phyloP scores from a whole-genome alignment of 2,329 filamentous ascomycete genomes.

The Pseudocercospora crystallina region DNA sequence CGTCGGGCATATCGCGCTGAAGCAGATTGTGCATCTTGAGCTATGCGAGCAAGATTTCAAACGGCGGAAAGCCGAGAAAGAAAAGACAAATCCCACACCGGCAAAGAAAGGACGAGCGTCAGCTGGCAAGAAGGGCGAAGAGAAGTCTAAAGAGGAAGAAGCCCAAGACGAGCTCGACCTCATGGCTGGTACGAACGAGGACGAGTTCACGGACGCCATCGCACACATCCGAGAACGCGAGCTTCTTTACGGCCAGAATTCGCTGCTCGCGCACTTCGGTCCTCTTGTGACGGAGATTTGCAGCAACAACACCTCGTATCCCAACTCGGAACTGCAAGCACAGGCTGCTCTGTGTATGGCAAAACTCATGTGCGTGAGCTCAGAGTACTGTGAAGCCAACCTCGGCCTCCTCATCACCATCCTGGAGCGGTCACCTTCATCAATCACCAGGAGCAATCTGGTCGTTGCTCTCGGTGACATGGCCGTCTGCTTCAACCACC shows the following conservation, averaged over 20 bases:
- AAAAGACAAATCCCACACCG: slow-evolving; percentile 56
- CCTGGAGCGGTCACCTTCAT: slow-evolving; percentile 88
- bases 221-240: slow-evolving; percentile 81
- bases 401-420: slow-evolving; percentile 94
- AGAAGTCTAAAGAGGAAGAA: slow-evolving; percentile 52
- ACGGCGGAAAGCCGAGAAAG: slow-evolving; percentile 85
- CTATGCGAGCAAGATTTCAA: slow-evolving; percentile 98
- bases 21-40: slow-evolving; percentile 97
- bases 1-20: slow-evolving; percentile 94
- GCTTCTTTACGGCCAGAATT: slow-evolving; percentile 77
- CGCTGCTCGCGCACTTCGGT: slow-evolving; percentile 85
- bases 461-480: slow-evolving; percentile 97
- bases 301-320: slow-evolving; percentile 88
- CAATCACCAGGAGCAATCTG: slow-evolving; percentile 90
- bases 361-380: slow-evolving; percentile 97
- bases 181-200: slow-evolving; percentile 93
- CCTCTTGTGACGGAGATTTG: slow-evolving; percentile 91
- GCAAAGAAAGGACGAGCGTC: slow-evolving; percentile 32
- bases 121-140: slow-evolving; percentile 46
- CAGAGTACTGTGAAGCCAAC: slow-evolving; percentile 93
- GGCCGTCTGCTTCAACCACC: slow-evolving; percentile 98
- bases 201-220: slow-evolving; percentile 88
- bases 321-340: slow-evolving; percentile 84
- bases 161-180: slow-evolving; percentile 90
- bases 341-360: slow-evolving; percentile 92